A percentile compares a stretch with the other conserved stretches of the same genome.
Conservation (phyloP, 305 asterid species). For the Solanum hybrid region DNA sequence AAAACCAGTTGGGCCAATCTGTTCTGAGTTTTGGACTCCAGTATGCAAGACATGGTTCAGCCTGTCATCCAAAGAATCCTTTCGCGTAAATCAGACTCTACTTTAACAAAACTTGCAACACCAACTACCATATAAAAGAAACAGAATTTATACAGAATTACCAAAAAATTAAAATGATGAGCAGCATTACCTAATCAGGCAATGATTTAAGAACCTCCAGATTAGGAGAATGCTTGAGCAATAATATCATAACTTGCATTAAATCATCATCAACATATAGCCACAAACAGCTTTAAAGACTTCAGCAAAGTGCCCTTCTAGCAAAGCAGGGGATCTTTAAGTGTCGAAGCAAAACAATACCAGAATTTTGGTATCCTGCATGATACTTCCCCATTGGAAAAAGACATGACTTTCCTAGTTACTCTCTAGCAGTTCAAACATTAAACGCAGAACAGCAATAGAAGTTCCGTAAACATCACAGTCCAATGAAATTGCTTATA, state of each 20-base stretch:
- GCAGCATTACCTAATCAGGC: background rate
- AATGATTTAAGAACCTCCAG: background rate
- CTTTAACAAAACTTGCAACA: background rate
- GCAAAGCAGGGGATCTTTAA: background rate
- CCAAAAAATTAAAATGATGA: too few species aligned
- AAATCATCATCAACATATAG: background rate
- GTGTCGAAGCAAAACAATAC: background rate
- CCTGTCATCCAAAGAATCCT: background rate
- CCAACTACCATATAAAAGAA: background rate
- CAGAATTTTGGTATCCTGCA: background rate
- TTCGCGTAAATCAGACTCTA: background rate
- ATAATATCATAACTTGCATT: background rate
- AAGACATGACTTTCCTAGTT: background rate
- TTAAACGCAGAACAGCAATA: background rate
- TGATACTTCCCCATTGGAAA: background rate
- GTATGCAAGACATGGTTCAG: background rate
- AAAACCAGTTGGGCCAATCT: background rate
- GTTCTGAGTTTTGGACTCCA: background rate
- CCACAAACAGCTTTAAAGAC: background rate
- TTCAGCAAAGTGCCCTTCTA: background rate
- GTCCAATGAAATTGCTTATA: background rate
- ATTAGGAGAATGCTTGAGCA: slow-evolving; percentile 11
- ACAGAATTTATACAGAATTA: background rate
- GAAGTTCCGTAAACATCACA: background rate
- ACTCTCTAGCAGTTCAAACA: background rate